Evolutionary conservation across 2,329 filamentous ascomycete genomes (phyloP).

Genomic region (Clarireedia paspali): DNA sequence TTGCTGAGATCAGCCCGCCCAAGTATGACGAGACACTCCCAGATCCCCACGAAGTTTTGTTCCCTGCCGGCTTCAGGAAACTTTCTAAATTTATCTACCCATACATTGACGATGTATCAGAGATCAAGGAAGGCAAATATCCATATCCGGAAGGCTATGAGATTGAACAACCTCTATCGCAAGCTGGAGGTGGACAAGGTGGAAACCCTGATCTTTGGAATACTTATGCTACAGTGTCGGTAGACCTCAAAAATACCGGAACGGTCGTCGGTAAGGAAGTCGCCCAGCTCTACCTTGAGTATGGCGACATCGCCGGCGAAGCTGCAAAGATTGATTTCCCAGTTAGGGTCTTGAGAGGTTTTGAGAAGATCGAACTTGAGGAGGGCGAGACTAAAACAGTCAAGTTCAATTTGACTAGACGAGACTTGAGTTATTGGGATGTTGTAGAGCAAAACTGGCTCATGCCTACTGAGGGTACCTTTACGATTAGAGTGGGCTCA

Average conservation of each 20-base stretch:
- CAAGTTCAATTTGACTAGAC: constrained; percentile 45
- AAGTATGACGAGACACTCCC: constrained; percentile 43
- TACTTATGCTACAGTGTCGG: constrained; percentile 44
- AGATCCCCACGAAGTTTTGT: constrained; percentile 42
- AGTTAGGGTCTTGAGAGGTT: constrained; percentile 59
- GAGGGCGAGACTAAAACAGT: constrained; percentile 40
- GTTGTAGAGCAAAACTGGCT: constrained; percentile 55
- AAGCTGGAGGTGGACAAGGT: constrained; percentile 55
- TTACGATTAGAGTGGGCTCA: constrained; percentile 34
- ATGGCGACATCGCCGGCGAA: constrained; percentile 22
- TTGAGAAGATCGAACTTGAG: constrained; percentile 53
- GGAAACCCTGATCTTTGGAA: constrained; percentile 50
- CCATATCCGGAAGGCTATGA: constrained; percentile 40
- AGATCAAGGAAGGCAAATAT: constrained; percentile 34
- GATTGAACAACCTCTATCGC: constrained; percentile 38
- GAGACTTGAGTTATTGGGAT: constrained; percentile 61
- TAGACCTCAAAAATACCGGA: constrained; percentile 54
- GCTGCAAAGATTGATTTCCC: constrained; percentile 47
- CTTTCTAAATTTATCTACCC: constrained; percentile 61
- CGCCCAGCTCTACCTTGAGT: constrained; percentile 48
- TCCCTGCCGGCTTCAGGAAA: constrained; percentile 46
- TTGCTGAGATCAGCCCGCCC: constrained; percentile 36
- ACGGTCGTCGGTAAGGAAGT: constrained; percentile 41
- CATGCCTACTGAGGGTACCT: constrained; percentile 40
- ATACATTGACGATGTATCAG: constrained; percentile 35